phyloP scores from a whole-genome alignment of 1,284 basidiomycete species.

The Puccinia polysora region DNA sequence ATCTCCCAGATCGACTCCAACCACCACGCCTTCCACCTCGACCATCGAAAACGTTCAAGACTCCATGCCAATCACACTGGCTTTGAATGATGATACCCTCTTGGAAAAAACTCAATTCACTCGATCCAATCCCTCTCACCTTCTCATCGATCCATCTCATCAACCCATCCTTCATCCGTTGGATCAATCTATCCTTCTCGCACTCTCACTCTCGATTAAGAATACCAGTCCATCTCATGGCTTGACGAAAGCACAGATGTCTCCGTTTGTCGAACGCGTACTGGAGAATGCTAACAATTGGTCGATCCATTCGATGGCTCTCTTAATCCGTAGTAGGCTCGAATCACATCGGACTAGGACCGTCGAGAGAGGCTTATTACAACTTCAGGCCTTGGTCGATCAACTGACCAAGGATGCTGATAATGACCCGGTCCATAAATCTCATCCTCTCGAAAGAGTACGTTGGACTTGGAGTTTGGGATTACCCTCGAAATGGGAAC shows the following conservation, averaged over 20 bases:
- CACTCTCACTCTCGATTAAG: constrained; percentile 79
- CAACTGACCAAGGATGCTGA: constrained; percentile 64
- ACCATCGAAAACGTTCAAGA: constrained; percentile 46
- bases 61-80: constrained; percentile 66
- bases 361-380: constrained; percentile 78
- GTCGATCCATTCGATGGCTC: constrained; percentile 89
- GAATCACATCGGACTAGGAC: constrained; percentile 81
- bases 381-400: constrained; percentile 86
- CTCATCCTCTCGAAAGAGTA: constrained; percentile 61
- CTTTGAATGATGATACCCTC: constrained; percentile 80
- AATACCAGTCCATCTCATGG: constrained; percentile 76
- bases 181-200: constrained; percentile 82
- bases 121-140: constrained; percentile 6
- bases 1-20: not conserved
- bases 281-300: constrained; percentile 79
- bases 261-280: constrained; percentile 79
- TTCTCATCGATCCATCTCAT: constrained; percentile 19
- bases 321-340: constrained; percentile 79
- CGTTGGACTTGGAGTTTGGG: constrained; percentile 71
- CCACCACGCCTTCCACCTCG: not conserved
- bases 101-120: constrained; percentile 91
- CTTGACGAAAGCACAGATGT: constrained; percentile 81
- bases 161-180: constrained; percentile 68
- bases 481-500: constrained; percentile 80
- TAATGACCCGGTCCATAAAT: constrained; percentile 19